These are phyloP conservation scores for Aspergillus sergii DNA, from an alignment of 2,329 filamentous ascomycete species.

Conservation along the genomic window DNA sequence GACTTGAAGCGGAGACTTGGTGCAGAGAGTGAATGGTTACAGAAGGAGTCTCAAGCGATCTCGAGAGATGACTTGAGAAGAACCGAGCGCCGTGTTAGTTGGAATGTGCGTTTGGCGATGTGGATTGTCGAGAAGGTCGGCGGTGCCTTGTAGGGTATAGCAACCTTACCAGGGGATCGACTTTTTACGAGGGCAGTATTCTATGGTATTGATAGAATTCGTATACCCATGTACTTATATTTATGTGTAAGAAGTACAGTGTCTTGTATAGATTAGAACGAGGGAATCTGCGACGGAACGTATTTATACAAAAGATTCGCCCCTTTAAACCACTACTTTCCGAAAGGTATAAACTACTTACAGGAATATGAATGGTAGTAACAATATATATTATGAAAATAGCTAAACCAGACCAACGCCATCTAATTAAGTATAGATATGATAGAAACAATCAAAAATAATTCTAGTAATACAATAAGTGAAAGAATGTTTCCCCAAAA, in stretches of 20 bases:
- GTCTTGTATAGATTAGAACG: slow-evolving; percentile 1
- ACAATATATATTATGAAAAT: no score
- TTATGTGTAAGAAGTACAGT: slow-evolving; percentile 2
- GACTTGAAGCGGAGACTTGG: slow-evolving; percentile 71
- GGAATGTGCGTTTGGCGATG: slow-evolving; percentile 87
- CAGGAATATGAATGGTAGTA: no score
- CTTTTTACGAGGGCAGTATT: not conserved
- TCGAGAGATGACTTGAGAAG: slow-evolving; percentile 77
- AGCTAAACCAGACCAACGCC: not conserved
- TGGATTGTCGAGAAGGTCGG: slow-evolving; percentile 87
- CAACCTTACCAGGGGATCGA: not conserved
- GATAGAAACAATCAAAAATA: no score
- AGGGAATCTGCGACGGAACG: no score
- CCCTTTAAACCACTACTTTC: not conserved
- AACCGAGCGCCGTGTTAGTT: slow-evolving; percentile 78
- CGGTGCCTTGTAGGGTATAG: slow-evolving; percentile 68
- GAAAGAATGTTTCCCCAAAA: no score
- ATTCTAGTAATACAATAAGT: no score
- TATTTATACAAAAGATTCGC: not conserved
- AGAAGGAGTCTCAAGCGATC: slow-evolving; percentile 70
- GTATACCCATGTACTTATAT: slow-evolving; percentile 20
- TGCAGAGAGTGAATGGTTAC: slow-evolving; percentile 78
- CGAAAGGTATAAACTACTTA: not conserved
- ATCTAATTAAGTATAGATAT: not conserved
- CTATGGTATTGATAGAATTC: slow-evolving; percentile 3